A percentile compares a stretch with the other conserved stretches of the same genome.
Evolutionary conservation across 768 basidiomycete genomes (phyloP).

Genomic region (Auriscalpium microsporum): DNA sequence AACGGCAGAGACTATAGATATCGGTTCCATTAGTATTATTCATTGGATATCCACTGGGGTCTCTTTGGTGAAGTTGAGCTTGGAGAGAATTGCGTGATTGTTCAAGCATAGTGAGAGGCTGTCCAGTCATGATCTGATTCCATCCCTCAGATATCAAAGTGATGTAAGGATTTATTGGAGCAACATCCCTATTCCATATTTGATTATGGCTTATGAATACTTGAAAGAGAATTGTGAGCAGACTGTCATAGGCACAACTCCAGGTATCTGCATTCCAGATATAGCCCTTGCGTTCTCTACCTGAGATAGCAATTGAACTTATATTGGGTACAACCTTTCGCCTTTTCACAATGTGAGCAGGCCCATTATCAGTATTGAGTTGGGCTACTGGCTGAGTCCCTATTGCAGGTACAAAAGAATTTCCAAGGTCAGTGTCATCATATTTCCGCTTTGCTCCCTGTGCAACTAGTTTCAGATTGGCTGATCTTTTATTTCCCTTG

Average conservation of each 20-base stretch:
- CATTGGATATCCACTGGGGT: neutral
- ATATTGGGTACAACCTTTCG: neutral
- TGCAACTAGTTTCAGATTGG: too few species aligned
- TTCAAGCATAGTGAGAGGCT: neutral
- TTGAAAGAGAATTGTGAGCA: neutral
- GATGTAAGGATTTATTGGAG: neutral
- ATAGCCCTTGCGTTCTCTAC: neutral
- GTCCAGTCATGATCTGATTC: neutral
- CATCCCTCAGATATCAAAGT: neutral
- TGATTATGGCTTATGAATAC: neutral
- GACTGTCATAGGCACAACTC: constrained; percentile 8
- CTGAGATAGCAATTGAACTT: too few species aligned
- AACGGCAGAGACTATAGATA: neutral
- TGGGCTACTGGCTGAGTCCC: neutral
- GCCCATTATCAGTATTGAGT: neutral
- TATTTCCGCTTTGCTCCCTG: neutral
- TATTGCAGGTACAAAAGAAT: neutral
- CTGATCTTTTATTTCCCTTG: neutral
- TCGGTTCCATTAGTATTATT: neutral
- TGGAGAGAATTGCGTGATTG: neutral
- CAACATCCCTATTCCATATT: neutral
- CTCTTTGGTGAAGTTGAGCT: neutral
- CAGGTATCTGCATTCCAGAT: neutral
- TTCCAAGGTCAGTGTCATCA: neutral
- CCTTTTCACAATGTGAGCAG: neutral